phyloP scores from a whole-genome alignment of 2,329 filamentous ascomycete species.

The Balansia obtecta region DNA sequence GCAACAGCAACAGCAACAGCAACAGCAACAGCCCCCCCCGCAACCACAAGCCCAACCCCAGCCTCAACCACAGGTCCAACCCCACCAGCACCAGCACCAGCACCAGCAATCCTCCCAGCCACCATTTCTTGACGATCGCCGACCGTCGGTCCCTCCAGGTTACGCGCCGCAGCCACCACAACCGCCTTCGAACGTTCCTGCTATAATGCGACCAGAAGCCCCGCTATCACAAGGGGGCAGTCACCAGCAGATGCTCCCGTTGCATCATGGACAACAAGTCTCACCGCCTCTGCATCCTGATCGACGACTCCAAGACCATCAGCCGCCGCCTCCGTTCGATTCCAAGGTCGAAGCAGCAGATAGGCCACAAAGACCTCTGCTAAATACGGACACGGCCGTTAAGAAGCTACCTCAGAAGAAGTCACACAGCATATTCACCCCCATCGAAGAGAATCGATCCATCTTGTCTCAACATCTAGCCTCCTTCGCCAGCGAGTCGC shows the following conservation, averaged over 20 bases:
- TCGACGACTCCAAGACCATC: constrained; percentile 36
- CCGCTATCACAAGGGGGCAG: constrained; percentile 47
- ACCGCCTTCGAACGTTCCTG: constrained; percentile 33
- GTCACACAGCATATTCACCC: constrained; percentile 90
- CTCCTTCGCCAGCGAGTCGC: constrained; percentile 47
- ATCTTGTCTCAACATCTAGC: constrained; percentile 76
- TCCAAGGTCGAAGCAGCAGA: constrained; percentile 37
- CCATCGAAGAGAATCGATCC: constrained; percentile 85
- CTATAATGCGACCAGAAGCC: constrained; percentile 37
- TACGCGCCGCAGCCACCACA: constrained; percentile 49
- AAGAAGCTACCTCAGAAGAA: constrained; percentile 63
- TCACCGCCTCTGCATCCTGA: constrained; percentile 36
- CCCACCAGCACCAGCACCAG: constrained; percentile 14
- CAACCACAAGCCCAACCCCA: neutral
- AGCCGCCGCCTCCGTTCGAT: constrained; percentile 35
- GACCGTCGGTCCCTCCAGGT: constrained; percentile 56
- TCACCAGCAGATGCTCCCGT: constrained; percentile 27
- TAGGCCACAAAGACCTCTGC: constrained; percentile 30
- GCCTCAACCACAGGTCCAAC: neutral
- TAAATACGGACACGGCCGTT: constrained; percentile 39
- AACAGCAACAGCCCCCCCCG: constrained; percentile 13
- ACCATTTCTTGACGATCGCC: constrained; percentile 67
- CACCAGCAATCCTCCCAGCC: constrained; percentile 29
- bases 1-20: constrained; percentile 19
- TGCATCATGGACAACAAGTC: constrained; percentile 33